Evolutionary conservation across 495 filamentous ascomycete species (phyloP), one percentile per base, ranked within the genome.

Genomic region (Rhizodiscina lignyota): DNA sequence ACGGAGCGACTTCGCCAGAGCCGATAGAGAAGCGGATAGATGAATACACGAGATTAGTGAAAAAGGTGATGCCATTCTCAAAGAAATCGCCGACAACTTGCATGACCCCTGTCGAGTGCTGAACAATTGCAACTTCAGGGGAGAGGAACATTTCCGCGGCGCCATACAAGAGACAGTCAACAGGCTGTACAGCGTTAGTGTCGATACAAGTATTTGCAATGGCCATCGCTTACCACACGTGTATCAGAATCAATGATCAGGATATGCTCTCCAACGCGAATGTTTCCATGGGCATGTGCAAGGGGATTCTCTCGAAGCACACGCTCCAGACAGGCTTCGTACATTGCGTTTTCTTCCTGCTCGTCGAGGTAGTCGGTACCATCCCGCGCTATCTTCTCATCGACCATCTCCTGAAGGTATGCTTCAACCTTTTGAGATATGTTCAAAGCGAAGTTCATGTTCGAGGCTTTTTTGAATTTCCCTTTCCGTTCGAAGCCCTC

Each of bases 41-140:
- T 30, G 64, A 76, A 50, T 83, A 83, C 45, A 83, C 77, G 11
- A 83, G 63, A 50, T 82, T 74, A 24, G 77, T 83, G 59, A 83
- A 83, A 59, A 79, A 83, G 28, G 77, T 80, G 41, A 82, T 80
- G 30, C 54, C 55, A 37, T 59, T 56, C 33, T 59, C 55, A 33
- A 59, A 59, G 40, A 38, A 39, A 32, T 54, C 51, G 36, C 51
- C 40, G 29, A 53, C 50, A 21, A 59, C 55, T 35, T 56, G 55
- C 43, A 59, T 52, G 31, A 61, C 52, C 22, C 58, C 54, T 18
- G 58, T 54, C 2, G 52, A 46, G 34, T 59, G 54, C 43, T 61
- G 58, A 16, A 61, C 38, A 19, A 61, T 47, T 3, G 54, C 58
- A 15, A 61, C 54, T 38, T 59, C 57, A 8, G 58, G 58, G 28